phyloP scores from a whole-genome alignment of 2,329 filamentous ascomycete species.

The Colletotrichum sp. region DNA sequence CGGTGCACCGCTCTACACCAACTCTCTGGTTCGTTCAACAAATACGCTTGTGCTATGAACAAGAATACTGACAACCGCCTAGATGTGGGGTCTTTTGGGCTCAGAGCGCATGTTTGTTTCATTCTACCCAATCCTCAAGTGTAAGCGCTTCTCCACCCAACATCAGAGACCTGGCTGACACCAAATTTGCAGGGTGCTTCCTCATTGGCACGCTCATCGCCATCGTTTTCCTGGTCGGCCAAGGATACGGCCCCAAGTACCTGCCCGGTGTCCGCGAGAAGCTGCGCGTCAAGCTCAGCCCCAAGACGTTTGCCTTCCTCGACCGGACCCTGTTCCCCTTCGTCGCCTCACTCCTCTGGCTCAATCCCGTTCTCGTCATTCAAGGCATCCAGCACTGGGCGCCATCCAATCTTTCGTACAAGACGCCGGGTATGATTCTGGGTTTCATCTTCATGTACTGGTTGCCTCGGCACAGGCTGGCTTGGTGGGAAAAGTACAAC shows the following conservation, averaged over 20 bases:
- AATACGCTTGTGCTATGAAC: accelerated
- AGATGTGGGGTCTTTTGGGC: constrained; percentile 33
- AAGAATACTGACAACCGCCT: not conserved
- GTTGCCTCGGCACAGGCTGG: constrained; percentile 39
- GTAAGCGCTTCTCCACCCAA: not conserved
- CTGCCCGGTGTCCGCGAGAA: constrained; percentile 36
- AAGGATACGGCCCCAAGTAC: constrained; percentile 38
- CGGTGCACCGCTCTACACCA: constrained; percentile 32
- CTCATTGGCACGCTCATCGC: constrained; percentile 42
- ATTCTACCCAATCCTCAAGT: constrained; percentile 46
- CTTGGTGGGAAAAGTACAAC: constrained; percentile 53
- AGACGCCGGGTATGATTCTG: constrained; percentile 45
- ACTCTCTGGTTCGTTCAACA: constrained; percentile 21
- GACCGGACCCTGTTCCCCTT: constrained; percentile 42
- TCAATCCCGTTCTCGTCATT: constrained; percentile 45
- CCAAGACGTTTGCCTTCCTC: constrained; percentile 34
- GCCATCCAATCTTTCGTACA: constrained; percentile 46
- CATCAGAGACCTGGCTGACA: accelerated
- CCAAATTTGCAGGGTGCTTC: constrained; percentile 37
- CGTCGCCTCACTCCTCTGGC: constrained; percentile 42
- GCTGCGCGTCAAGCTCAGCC: constrained; percentile 32
- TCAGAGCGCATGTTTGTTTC: constrained; percentile 41
- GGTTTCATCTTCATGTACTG: constrained; percentile 49
- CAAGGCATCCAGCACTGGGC: constrained; percentile 49
- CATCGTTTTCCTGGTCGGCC: constrained; percentile 37